phyloP scores from a whole-genome alignment of 2,329 filamentous ascomycete genomes.

The Herpotrichia juniperi region DNA sequence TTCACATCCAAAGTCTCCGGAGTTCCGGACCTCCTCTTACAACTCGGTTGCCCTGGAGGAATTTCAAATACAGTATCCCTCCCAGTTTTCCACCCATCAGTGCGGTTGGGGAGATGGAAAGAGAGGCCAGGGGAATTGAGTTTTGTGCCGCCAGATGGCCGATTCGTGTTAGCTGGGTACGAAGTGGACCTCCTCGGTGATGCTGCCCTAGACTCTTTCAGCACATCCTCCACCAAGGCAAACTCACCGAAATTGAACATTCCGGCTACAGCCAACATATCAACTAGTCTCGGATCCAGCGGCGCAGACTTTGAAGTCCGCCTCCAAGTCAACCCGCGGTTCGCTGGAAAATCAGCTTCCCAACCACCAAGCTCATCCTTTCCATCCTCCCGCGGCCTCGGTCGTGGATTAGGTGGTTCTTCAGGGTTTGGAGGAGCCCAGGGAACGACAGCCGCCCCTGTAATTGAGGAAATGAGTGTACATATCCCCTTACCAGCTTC shows the following conservation, averaged over 20 bases:
- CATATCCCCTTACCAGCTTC: conserved; percentile 78
- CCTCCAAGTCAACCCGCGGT: conserved; percentile 67
- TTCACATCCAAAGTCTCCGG: conserved; percentile 96
- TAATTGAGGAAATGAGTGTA: conserved; percentile 77
- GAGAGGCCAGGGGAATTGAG: conserved; percentile 90
- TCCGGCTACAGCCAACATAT: conserved; percentile 81
- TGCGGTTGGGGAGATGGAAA: conserved; percentile 86
- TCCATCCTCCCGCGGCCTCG: conserved; percentile 18
- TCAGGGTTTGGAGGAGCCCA: conserved; percentile 42
- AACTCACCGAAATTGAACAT: conserved; percentile 68
- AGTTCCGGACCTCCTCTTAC: conserved; percentile 86
- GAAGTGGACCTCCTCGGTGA: conserved; percentile 88
- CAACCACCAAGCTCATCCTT: conserved; percentile 45
- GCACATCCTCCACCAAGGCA: conserved; percentile 23
- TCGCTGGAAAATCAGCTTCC: conserved; percentile 44
- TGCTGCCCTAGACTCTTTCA: conserved; percentile 52
- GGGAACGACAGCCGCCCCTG: conserved; percentile 45
- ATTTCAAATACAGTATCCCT: conserved; percentile 78
- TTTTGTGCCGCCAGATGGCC: conserved; percentile 92
- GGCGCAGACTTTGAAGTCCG: conserved; percentile 91
- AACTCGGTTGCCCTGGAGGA: conserved; percentile 74
- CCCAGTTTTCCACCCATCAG: conserved; percentile 95
- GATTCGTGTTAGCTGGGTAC: conserved; percentile 92
- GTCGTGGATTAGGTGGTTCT: conserved; percentile 17
- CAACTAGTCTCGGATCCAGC: conserved; percentile 74